phyloP scores from a whole-genome alignment of 2,329 filamentous ascomycete species.

The Sordariomycetes sp. region DNA sequence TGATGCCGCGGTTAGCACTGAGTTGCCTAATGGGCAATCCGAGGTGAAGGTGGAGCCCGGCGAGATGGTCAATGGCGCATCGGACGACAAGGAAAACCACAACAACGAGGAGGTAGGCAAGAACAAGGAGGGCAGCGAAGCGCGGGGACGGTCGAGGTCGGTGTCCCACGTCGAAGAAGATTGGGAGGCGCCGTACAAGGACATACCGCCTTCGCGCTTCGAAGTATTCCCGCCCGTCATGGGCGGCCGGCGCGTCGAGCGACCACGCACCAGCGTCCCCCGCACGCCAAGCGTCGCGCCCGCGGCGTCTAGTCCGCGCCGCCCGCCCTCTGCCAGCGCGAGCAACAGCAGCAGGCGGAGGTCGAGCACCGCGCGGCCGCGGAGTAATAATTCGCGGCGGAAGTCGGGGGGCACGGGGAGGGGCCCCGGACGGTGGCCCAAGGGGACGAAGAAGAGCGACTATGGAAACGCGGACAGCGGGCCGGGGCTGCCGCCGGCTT shows the following conservation, averaged over 20 bases:
- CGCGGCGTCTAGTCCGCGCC: not conserved
- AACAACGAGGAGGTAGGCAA: conserved; percentile 13
- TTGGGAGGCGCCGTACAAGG: conserved; percentile 34
- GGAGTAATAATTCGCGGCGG: conserved; percentile 25
- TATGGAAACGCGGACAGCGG: conserved; percentile 55
- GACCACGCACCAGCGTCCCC: conserved; percentile 29
- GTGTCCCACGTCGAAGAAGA: conserved; percentile 10
- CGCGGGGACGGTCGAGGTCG: not conserved
- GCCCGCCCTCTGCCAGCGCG: not conserved
- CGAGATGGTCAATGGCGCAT: conserved; percentile 2
- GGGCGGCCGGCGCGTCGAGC: conserved; percentile 31
- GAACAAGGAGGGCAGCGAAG: conserved; percentile 11
- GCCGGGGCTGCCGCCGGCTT: conserved; percentile 47
- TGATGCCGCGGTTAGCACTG: not conserved
- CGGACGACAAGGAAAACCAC: conserved; percentile 12
- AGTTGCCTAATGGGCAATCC: conserved; percentile 3
- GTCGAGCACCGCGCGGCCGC: conserved; percentile 17
- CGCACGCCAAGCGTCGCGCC: conserved; percentile 14
- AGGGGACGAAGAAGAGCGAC: conserved; percentile 55
- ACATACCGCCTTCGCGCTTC: conserved; percentile 58
- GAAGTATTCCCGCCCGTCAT: conserved; percentile 62
- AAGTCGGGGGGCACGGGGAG: conserved; percentile 50
- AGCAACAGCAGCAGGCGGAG: conserved; percentile 12
- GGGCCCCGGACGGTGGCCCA: conserved; percentile 53
- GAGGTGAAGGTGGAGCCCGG: conserved; percentile 2